Percentiles rank a stretch among this genome's conserved stretches.
These are phyloP conservation scores for Acrodontium crateriforme DNA, from an alignment of 2,329 filamentous ascomycete species.

Conservation along the genomic window DNA sequence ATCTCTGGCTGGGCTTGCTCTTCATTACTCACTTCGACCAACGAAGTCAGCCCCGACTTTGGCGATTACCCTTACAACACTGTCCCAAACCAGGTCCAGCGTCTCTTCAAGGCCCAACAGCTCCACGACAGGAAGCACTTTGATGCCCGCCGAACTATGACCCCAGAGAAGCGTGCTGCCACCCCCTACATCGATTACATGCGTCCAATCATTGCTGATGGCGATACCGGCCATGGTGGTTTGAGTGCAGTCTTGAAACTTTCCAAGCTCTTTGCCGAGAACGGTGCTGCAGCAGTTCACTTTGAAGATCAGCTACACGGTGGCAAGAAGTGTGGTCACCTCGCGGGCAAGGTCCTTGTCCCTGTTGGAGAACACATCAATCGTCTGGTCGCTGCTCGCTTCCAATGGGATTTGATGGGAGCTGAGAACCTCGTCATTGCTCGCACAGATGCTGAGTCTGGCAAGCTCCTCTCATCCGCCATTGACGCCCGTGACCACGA, in stretches of 20 bases:
- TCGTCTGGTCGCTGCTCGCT: conserved; percentile 75
- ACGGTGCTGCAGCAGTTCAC: conserved; percentile 88
- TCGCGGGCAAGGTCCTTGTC: conserved; percentile 91
- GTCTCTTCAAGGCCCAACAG: conserved; percentile 89
- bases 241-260: conserved; percentile 88
- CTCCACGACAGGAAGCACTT: conserved; percentile 95
- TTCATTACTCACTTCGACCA: conserved; percentile 79
- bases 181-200: conserved; percentile 86
- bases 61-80: conserved; percentile 99
- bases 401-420: conserved; percentile 98
- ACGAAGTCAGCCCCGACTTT: conserved; percentile 95
- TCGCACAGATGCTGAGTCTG: conserved; percentile 88
- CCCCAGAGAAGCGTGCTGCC: conserved; percentile 52
- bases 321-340: conserved; percentile 94
- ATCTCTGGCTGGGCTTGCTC: conserved; percentile 97
- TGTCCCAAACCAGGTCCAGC: conserved; percentile 93
- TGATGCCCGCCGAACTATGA: conserved; percentile 70
- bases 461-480: conserved; percentile 75
- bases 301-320: conserved; percentile 97
- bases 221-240: conserved; percentile 88
- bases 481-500: conserved; percentile 94
- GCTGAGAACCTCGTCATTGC: conserved; percentile 90
- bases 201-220: conserved; percentile 88
- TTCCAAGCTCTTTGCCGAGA: conserved; percentile 93
- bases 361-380: conserved; percentile 94